Evolutionary conservation across 371 early-diverging fungal genomes (phyloP).

Genomic region (Apophysomyces variabilis): DNA sequence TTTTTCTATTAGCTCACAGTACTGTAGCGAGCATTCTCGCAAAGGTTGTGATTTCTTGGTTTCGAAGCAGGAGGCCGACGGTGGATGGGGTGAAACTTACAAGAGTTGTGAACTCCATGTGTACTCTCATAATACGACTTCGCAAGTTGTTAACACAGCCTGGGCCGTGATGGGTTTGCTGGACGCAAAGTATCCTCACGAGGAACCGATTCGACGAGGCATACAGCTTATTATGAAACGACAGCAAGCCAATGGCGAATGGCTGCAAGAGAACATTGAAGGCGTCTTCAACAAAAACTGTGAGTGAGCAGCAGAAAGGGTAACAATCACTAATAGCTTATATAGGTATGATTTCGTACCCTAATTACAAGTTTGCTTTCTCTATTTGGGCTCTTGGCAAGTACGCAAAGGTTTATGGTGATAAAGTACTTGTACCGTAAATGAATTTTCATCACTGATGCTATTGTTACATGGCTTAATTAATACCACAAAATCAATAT

Average conservation of each 20-base stretch:
- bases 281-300: conserved; percentile 97
- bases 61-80: conserved; percentile 85
- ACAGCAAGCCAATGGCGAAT: conserved; percentile 91
- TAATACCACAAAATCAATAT: too few species aligned
- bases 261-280: conserved; percentile 96
- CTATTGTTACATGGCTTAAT: background rate
- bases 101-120: conserved; percentile 79
- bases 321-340: conserved; percentile 16
- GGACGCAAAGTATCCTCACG: conserved; percentile 87
- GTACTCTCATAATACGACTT: conserved; percentile 66
- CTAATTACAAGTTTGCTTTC: conserved; percentile 94
- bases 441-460: background rate
- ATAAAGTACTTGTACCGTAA: conserved; percentile 30
- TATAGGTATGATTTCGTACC: conserved; percentile 85
- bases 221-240: conserved; percentile 82
- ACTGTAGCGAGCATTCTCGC: conserved; percentile 38
- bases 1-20: background rate
- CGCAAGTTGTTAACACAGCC: conserved; percentile 93
- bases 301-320: conserved; percentile 22
- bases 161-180: conserved; percentile 89
- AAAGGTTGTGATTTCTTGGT: conserved; percentile 86
- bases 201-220: conserved; percentile 76
- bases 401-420: conserved; percentile 76
- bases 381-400: conserved; percentile 95
- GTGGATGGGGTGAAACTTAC: conserved; percentile 98